These are phyloP conservation scores for Tulasnella sp. DNA, from an alignment of 768 basidiomycete genomes.

Conservation along the genomic window DNA sequence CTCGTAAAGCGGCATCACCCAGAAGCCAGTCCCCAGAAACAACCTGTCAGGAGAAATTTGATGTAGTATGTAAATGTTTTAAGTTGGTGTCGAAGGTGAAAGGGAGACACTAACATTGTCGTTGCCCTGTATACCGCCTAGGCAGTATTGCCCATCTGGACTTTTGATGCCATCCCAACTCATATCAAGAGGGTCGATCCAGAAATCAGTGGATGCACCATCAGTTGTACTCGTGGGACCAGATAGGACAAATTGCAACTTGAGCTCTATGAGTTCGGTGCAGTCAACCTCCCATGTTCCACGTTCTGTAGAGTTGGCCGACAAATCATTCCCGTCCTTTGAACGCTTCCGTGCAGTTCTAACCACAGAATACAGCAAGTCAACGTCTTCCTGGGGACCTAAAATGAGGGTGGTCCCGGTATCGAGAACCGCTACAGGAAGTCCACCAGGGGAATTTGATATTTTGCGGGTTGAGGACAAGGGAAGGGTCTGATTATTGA, in stretches of 20 bases:
- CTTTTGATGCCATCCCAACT: conserved; percentile 40
- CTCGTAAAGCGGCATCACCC: conserved; percentile 46
- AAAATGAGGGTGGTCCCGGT: conserved; percentile 48
- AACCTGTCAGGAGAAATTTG: no score
- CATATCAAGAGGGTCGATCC: conserved; percentile 40
- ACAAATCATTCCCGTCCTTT: no score
- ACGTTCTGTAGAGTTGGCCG: no score
- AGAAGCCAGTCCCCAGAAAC: conserved; percentile 48
- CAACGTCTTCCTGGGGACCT: conserved; percentile 40
- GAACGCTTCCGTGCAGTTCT: no score
- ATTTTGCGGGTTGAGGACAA: conserved; percentile 36
- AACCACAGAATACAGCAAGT: conserved; percentile 38
- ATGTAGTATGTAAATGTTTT: no score
- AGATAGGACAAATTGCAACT: conserved; percentile 35
- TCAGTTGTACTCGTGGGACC: conserved; percentile 30
- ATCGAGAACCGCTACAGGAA: conserved; percentile 46
- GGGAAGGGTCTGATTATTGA: conserved; percentile 29
- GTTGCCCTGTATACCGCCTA: conserved; percentile 43
- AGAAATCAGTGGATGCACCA: conserved; percentile 27
- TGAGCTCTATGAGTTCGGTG: conserved; percentile 34
- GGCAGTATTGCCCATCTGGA: conserved; percentile 36
- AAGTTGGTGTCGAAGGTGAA: no score
- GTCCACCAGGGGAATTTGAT: conserved; percentile 25
- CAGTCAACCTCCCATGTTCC: conserved; percentile 41
- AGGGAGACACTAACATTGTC: no score